Percentiles rank a stretch among this genome's conserved stretches.
Conservation (phyloP, 352 stramenopile genomes). For the Pilasporangium apinafurcum region DNA sequence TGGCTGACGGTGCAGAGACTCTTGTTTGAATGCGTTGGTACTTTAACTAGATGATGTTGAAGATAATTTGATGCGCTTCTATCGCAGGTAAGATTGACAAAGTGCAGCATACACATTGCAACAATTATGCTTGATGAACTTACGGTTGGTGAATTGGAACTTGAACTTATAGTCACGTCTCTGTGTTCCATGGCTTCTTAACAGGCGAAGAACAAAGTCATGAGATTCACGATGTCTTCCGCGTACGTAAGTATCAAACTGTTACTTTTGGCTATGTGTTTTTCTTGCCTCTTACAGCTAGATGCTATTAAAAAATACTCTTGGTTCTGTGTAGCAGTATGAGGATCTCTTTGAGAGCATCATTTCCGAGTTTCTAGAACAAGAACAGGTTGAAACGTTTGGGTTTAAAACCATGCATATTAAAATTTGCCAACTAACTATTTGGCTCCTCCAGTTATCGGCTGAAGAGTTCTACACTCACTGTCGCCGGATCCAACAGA, state of each 20-base stretch:
- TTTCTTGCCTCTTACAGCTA: not conserved
- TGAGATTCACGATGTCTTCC: constrained; percentile 32
- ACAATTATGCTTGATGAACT: not conserved
- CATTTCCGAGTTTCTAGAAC: constrained; percentile 29
- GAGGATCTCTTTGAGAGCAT: constrained; percentile 41
- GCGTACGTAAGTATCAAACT: constrained; percentile 10
- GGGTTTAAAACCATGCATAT: no score
- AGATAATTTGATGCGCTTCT: constrained; percentile 5
- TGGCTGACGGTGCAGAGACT: not conserved
- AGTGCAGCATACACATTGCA: not conserved
- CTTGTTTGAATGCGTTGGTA: not conserved
- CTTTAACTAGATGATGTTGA: constrained; percentile 8
- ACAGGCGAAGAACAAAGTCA: constrained; percentile 32
- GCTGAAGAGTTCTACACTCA: constrained; percentile 40
- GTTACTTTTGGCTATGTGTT: not conserved
- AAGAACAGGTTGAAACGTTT: constrained; percentile 23
- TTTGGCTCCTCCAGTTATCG: constrained; percentile 15
- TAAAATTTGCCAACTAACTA: not conserved
- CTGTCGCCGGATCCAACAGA: constrained; percentile 25
- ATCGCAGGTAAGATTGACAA: not conserved
- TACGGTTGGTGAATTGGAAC: not conserved
- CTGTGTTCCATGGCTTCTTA: constrained; percentile 22
- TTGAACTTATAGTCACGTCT: constrained; percentile 16
- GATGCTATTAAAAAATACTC: no score
- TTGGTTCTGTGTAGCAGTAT: constrained; percentile 22